phyloP scores from a whole-genome alignment of 2,329 filamentous ascomycete species.

The Trichoderma afroharzianum region DNA sequence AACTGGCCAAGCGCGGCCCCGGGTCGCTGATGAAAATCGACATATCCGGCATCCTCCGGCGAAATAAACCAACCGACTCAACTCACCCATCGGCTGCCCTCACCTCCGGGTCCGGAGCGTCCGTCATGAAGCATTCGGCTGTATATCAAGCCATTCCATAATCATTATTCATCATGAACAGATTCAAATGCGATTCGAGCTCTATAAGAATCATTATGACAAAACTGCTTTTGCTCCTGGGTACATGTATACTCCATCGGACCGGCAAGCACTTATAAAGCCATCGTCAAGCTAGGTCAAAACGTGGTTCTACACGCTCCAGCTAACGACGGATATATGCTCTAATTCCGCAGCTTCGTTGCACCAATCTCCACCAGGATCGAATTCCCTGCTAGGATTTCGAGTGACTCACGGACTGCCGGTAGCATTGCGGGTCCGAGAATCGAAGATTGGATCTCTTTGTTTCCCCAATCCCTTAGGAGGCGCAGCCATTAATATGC shows the following conservation, averaged over 20 bases:
- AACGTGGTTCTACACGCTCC: not conserved
- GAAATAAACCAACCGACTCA: not conserved
- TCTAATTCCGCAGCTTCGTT: not conserved
- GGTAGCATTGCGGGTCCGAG: slow-evolving; percentile 1
- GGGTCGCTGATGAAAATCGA: not conserved
- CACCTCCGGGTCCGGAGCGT: not conserved
- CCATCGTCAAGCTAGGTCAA: not conserved
- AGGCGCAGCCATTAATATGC: not conserved
- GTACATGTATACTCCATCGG: not conserved
- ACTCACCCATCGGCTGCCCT: not conserved
- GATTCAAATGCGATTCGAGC: not conserved
- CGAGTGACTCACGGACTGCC: slow-evolving; percentile 1
- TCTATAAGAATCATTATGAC: not conserved
- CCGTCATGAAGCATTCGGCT: not conserved
- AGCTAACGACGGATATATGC: not conserved
- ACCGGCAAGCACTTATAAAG: not conserved
- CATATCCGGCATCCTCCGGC: not conserved
- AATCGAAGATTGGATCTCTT: not conserved
- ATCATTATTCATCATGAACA: not conserved
- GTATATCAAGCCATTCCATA: not conserved
- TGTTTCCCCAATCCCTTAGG: not conserved
- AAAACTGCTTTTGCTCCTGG: not conserved
- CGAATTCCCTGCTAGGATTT: not conserved
- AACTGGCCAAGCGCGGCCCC: slow-evolving; percentile 9
- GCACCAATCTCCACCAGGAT: not conserved